These are phyloP conservation scores for Paecilomyces sp. DNA, from an alignment of 2,329 filamentous ascomycete genomes.

Conservation along the genomic window DNA sequence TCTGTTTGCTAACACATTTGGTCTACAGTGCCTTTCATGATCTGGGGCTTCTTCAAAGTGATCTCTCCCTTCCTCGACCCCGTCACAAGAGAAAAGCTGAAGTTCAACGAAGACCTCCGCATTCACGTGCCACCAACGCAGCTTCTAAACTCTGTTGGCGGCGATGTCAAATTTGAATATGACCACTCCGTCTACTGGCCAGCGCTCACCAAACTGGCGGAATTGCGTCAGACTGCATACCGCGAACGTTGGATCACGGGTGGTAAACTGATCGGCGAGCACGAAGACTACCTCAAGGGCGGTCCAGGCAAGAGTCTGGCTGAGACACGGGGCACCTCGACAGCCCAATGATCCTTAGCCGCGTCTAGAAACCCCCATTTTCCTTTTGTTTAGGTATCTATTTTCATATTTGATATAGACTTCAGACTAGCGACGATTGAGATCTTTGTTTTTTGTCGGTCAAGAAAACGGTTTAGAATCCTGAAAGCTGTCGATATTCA, in stretches of 20 bases:
- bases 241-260: conserved; percentile 68
- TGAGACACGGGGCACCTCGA: conserved; percentile 3
- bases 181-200: conserved; percentile 88
- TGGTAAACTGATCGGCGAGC: conserved; percentile 77
- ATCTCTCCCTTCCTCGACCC: conserved; percentile 97
- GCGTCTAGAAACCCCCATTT: background rate
- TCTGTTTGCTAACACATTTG: conserved; percentile 1
- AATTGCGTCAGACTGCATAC: conserved; percentile 56
- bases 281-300: conserved; percentile 82
- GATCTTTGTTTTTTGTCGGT: background rate
- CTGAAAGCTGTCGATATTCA: background rate
- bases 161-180: conserved; percentile 83
- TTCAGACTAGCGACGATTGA: background rate
- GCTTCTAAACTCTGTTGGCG: conserved; percentile 71
- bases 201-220: conserved; percentile 64
- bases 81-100: conserved; percentile 85
- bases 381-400: background rate
- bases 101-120: conserved; percentile 89
- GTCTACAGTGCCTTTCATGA: conserved; percentile 72
- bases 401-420: background rate
- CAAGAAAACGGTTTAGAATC: background rate
- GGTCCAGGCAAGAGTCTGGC: conserved; percentile 37
- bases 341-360: background rate
- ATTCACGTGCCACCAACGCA: conserved; percentile 75
- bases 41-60: conserved; percentile 91